Base-by-base conservation (phyloP, 2,329 filamentous ascomycete species). In the Truncatella angustata region DNA sequence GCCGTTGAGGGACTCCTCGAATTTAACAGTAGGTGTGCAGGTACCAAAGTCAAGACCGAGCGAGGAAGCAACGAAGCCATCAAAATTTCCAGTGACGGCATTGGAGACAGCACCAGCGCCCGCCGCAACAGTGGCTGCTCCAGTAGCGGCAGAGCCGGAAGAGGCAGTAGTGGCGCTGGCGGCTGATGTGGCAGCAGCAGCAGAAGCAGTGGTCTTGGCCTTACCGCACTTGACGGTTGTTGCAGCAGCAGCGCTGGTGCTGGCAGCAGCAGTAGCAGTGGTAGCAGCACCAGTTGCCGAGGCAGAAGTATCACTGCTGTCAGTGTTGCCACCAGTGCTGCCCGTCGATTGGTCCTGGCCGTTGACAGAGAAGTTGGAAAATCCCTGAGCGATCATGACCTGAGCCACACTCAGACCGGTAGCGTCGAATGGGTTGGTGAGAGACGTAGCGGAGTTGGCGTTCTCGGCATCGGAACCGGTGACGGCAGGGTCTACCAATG, bases 401-500 rank as follows among this genome's bases (percentile, higher is more conserved):
- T 88, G 77, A 20, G 86, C 86, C 24, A 88, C 81, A 55, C 82
- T 86, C 59, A 85, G 66, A n/a, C 86, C 85, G 49, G 66, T 67
- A 12, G 84, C 83, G 40, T 75, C 67, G 43, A 88, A 81, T 3
- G 86, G 83, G 3, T 68, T 74, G 16, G 63, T 64, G 42, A 78
- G 64, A 4, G 81, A 85, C 21, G 67, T 67, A 2, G 68, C 70
- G 14, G 84, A 82, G 65, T 85, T 80, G 54, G 80, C 78, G 56
- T 87, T 88, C 64, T 83, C 81, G 10, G 72, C 60, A 50, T 77
- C 82, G 20, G 80, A 71, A 52, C 78, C 81, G 47, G 61, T 72
- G 35, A 88, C 83, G 55, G 70, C 80, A 2, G 86, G 85, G 65
- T 89, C 86, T 55, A 89, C 79, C 14, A 86, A 74, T 23, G 86